These are phyloP conservation scores for Pseudogymnoascus destructans DNA, from an alignment of 2,329 filamentous ascomycete genomes.

Conservation along the genomic window DNA sequence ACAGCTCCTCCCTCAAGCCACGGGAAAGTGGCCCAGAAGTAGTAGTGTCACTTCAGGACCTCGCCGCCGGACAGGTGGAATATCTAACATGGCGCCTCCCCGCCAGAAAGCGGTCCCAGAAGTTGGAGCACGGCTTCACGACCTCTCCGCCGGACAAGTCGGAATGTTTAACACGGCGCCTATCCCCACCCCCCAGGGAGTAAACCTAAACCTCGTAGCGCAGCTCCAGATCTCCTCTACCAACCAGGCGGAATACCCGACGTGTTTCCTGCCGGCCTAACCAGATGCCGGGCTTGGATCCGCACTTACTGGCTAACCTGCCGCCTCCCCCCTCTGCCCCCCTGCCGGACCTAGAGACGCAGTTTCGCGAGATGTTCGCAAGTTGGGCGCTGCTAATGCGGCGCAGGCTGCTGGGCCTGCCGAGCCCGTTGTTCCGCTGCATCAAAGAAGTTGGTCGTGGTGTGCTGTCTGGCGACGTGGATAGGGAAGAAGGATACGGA, in stretches of 20 bases:
- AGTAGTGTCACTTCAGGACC: neutral
- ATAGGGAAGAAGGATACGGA: neutral
- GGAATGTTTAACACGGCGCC: neutral
- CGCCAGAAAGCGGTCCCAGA: neutral
- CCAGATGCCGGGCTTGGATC: neutral
- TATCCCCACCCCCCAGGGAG: neutral
- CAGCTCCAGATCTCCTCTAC: neutral
- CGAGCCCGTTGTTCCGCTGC: neutral
- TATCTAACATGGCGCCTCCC: neutral
- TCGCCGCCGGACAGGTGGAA: neutral
- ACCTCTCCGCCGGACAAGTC: neutral
- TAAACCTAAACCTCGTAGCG: neutral
- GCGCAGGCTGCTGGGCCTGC: neutral
- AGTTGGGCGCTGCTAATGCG: too few relatives aligned
- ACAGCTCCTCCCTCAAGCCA: too few relatives aligned
- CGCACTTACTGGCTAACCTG: neutral
- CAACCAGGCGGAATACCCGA: neutral
- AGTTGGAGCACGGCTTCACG: neutral
- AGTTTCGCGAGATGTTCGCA: neutral
- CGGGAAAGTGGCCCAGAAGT: too few relatives aligned
- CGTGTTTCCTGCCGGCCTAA: neutral
- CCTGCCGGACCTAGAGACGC: neutral
- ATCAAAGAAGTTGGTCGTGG: neutral
- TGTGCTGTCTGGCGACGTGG: neutral
- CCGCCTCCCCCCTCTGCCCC: neutral